These are phyloP conservation scores for Mycena epipterygia DNA, from an alignment of 768 basidiomycete genomes.

Conservation along the genomic window DNA sequence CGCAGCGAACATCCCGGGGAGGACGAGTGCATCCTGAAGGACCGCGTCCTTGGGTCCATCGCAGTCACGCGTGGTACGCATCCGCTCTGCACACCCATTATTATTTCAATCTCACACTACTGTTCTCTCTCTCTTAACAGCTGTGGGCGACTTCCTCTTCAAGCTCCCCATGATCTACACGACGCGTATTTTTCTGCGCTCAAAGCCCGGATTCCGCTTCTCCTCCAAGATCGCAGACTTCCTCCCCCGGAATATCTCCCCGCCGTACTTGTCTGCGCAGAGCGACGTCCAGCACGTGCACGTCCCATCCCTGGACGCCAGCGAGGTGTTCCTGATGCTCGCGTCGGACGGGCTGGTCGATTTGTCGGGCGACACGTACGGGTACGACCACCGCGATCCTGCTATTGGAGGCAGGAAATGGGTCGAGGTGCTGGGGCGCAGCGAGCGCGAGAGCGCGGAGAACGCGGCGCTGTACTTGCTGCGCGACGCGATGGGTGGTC, in stretches of 20 bases:
- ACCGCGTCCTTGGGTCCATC: slow-evolving; percentile 67
- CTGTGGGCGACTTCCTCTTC: slow-evolving; percentile 68
- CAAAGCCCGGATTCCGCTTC: slow-evolving; percentile 52
- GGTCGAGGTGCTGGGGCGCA: slow-evolving; percentile 49
- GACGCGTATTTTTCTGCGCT: slow-evolving; percentile 59
- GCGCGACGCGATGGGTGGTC: slow-evolving; percentile 61
- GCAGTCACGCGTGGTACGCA: slow-evolving; percentile 70
- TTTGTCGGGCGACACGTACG: slow-evolving; percentile 51
- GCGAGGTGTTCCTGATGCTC: slow-evolving; percentile 57
- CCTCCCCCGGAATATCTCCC: slow-evolving; percentile 61
- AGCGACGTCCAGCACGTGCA: slow-evolving; percentile 59
- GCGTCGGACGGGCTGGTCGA: slow-evolving; percentile 68
- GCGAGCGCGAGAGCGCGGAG: slow-evolving; percentile 31
- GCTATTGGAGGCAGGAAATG: slow-evolving; percentile 47
- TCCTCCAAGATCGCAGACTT: slow-evolving; percentile 55
- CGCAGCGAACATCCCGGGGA: slow-evolving; percentile 63
- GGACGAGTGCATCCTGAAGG: slow-evolving; percentile 54
- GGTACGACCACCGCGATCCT: slow-evolving; percentile 44
- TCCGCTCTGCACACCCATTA: no score
- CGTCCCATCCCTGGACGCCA: slow-evolving; percentile 41
- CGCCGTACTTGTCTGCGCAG: slow-evolving; percentile 64
- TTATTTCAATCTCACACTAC: slow-evolving; percentile 13
- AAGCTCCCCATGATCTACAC: slow-evolving; percentile 66
- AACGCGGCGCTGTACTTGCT: slow-evolving; percentile 57
- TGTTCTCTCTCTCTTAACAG: slow-evolving; percentile 49